Evolutionary conservation across 148 eudicot species (phyloP), one percentile per base, ranked within the genome.

Genomic region (Nepenthes mirabilis): DNA sequence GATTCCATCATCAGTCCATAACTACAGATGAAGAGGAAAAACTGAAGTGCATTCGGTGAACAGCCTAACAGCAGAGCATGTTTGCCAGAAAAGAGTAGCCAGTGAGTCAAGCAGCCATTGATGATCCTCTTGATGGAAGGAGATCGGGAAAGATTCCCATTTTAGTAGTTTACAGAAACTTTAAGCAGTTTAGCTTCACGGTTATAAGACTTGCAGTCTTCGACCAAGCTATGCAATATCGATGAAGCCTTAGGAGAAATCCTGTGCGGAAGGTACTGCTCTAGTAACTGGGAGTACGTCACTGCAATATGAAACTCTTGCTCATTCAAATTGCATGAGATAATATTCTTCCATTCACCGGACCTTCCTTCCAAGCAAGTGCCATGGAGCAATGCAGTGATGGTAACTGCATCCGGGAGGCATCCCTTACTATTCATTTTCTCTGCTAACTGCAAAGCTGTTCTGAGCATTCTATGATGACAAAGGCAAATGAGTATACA

Each of bases 401-500:
- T 82, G 59, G 74, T 49, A 57, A 86, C 80, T 51, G 95, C 78
- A 65, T 79, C 75, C 4, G 74, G 79, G 67, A 65, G 60, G 37
- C 71, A 63, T n/a, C 80, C 77, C 76, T 71, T 78, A 14, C 55
- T 79, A 59, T 55, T 65, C 68, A 79, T 51, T 71, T 80, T 88
- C 65, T 79, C 75, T 55, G 60, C 73, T 59, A 91, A 68, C 68
- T 73, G 76, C 73, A 88, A 65, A 43, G 88, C 94, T 50, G 69
- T 64, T 56, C 58, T 63, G 43, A 86, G 79, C 96, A 88, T 78
- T 66, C 75, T 70, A 67, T 75, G 55, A 47, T 74, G 75, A 70
- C 96, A 93, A 74, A 88, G 94, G 81, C 85, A 85, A 59, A 77
- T 72, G 59, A 93, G 59, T 47, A 93, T 86, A 59, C 85, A 77